Evolutionary conservation across 495 filamentous ascomycete species (phyloP), one percentile per base, ranked within the genome.

Genomic region (Hypoxylon fuscum): DNA sequence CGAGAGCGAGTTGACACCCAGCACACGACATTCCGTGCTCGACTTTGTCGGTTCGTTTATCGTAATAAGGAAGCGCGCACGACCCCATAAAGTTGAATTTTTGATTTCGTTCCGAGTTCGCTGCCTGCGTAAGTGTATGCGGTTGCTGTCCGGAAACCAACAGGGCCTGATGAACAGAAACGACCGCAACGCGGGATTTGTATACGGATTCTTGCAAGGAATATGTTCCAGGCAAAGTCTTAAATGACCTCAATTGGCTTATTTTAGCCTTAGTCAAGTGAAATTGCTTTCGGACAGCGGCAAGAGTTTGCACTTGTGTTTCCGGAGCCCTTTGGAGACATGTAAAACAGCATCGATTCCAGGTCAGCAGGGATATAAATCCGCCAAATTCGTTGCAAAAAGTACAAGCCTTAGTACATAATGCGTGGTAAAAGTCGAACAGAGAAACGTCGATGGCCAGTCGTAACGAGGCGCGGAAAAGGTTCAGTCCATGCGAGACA

Each of bases 11-110:
- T 68, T 71, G 71, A 67, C 76, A 79, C 32, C 76, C 75, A 35
- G 69, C 72, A 73, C 75, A 77, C 29, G 68, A 75, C 31, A 77
- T 45, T 68, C 74, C 72, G 44, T 62, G 46, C 42, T 78, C 72
- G 31, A 73, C 66, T 47, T 27, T 64, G 34, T 69, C 68, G 64
- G 68, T 76, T 59, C 46, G 64, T 63, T 55, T 71, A 43, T 77
- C 70, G 54, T 75, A 79, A 57, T 74, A 73, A 64, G 70, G 74
- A 51, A 79, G 73, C 60, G 72, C 71, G 59, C 72, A 77, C 15
- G 69, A 62, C 21, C 37, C 74, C 71, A 73, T 74, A 58, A 71
- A 78, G 44, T 69, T 70, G 56, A 69, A 67, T 41, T 68, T 75
- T 50, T 64, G 29, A 62, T 68, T 64, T 68, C 64, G 59, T 55